A percentile compares a stretch with the other conserved stretches of the same genome.
Conservation (phyloP, 345 rosid species). For the Gossypium raimondii region DNA sequence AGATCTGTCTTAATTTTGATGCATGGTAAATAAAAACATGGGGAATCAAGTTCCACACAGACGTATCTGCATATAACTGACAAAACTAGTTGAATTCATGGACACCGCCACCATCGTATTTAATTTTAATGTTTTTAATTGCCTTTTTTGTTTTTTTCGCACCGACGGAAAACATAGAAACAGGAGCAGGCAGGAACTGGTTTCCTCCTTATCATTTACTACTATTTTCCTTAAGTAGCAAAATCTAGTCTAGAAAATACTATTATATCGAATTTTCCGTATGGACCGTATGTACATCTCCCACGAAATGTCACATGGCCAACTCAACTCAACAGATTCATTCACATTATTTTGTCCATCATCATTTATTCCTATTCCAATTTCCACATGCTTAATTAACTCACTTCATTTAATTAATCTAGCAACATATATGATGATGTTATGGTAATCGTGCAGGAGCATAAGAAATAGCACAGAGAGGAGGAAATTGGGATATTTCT, state of each 20-base stretch:
- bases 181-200: constrained; percentile 9
- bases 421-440: background rate
- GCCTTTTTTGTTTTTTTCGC: constrained; percentile 14
- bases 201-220: constrained; percentile 20
- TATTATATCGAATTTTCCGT: constrained; percentile 20
- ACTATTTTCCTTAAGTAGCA: background rate
- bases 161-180: constrained; percentile 25
- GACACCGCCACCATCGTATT: constrained; percentile 11
- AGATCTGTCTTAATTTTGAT: constrained; percentile 15
- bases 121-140: constrained; percentile 11
- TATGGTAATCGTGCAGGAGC: constrained; percentile 36
- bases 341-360: constrained; percentile 5
- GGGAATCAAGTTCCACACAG: background rate
- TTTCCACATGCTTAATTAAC: constrained; percentile 8
- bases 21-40: constrained; percentile 16
- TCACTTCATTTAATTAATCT: background rate
- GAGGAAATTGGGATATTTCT: constrained; percentile 52
- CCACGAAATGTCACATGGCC: constrained; percentile 29
- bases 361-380: background rate
- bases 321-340: constrained; percentile 7
- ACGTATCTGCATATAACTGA: constrained; percentile 2
- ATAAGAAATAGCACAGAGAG: constrained; percentile 65
- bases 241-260: background rate
- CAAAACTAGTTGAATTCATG: background rate
- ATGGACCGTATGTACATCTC: constrained; percentile 23